A percentile compares a stretch with the other conserved stretches of the same genome.
These are phyloP conservation scores for Ogataea wickerhamii DNA, from an alignment of 805 yeast genomes.

Conservation along the genomic window DNA sequence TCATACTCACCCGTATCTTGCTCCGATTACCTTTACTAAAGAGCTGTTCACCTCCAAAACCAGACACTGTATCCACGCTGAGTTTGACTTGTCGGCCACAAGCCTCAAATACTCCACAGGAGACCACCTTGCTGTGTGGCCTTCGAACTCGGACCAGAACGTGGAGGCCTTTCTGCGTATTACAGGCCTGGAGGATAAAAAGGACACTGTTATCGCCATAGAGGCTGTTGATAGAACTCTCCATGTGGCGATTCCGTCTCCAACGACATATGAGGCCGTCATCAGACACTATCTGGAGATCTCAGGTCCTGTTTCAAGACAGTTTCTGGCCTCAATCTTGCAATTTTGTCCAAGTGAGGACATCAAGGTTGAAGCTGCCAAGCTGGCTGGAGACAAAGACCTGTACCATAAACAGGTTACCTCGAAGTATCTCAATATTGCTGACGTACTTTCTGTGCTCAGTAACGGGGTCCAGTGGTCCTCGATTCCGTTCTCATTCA, in stretches of 20 bases:
- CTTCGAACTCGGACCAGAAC: conserved; percentile 78
- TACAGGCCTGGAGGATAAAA: conserved; percentile 54
- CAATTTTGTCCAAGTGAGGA: conserved; percentile 76
- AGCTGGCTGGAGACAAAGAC: conserved; percentile 64
- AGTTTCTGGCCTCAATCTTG: conserved; percentile 65
- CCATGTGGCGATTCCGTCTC: conserved; percentile 54
- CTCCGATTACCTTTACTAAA: conserved; percentile 54
- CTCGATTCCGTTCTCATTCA: conserved; percentile 73
- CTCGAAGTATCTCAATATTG: conserved; percentile 59
- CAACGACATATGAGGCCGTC: conserved; percentile 86
- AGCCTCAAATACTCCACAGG: conserved; percentile 88
- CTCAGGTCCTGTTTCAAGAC: conserved; percentile 91
- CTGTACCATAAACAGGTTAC: conserved; percentile 65
- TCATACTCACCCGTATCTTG: conserved; percentile 76
- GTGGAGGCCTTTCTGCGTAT: conserved; percentile 62
- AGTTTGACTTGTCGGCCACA: conserved; percentile 73
- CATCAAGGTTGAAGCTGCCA: conserved; percentile 44
- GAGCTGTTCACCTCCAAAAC: conserved; percentile 66
- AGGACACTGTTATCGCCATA: conserved; percentile 56
- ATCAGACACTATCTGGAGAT: conserved; percentile 87
- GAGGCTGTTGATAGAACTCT: conserved; percentile 69
- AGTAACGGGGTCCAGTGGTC: conserved; percentile 71
- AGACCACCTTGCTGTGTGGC: conserved; percentile 94
- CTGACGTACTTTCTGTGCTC: conserved; percentile 64
- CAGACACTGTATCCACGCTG: conserved; percentile 87